Percentiles rank a stretch among this genome's conserved stretches.
Evolutionary conservation across 768 basidiomycete genomes (phyloP).

Genomic region (Lentinula edodes): DNA sequence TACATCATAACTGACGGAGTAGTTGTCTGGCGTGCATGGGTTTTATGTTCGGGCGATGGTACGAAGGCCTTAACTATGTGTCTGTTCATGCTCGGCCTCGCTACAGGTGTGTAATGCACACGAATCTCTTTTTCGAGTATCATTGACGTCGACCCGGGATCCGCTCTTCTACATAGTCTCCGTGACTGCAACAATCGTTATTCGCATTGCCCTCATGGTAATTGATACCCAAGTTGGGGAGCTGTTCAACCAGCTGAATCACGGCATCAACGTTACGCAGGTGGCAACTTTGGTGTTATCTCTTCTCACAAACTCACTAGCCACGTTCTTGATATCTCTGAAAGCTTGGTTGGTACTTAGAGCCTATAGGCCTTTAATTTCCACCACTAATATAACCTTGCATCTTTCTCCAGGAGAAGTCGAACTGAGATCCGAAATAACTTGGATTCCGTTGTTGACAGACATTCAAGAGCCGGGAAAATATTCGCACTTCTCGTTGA

Average conservation of each 20-base stretch:
- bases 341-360: slow-evolving; percentile 8
- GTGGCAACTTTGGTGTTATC: slow-evolving; percentile 8
- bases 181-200: not conserved
- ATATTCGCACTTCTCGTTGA: not conserved
- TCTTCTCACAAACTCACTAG: slow-evolving; percentile 10
- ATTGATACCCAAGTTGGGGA: not conserved
- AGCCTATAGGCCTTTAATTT: too few relatives aligned
- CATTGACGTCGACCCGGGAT: not conserved
- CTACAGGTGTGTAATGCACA: not conserved
- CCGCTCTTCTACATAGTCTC: not conserved
- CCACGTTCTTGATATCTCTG: slow-evolving; percentile 8
- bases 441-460: not conserved
- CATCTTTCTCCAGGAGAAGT: not conserved
- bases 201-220: not conserved
- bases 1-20: slow-evolving; percentile 6
- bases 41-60: not conserved
- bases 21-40: slow-evolving; percentile 7
- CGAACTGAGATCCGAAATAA: not conserved
- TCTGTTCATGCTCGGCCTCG: not conserved
- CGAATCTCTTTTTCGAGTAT: not conserved
- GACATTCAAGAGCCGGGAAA: not conserved
- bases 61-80: not conserved
- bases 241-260: not conserved
- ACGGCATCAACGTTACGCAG: slow-evolving; percentile 11
- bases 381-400: too few relatives aligned